These are phyloP conservation scores for Sedum album DNA, from an alignment of 164 flowering plant species.

Conservation along the genomic window DNA sequence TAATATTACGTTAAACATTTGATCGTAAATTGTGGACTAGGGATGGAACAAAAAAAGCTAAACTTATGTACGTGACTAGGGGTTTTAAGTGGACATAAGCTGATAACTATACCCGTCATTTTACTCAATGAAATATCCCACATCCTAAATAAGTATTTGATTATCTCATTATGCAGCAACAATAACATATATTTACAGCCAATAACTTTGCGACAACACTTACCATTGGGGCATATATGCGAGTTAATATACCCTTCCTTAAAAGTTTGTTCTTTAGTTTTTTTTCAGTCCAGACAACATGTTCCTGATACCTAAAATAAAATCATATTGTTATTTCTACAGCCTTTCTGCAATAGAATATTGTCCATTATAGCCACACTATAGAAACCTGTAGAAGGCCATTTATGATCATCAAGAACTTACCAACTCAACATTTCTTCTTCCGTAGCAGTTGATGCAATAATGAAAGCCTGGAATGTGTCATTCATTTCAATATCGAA, in stretches of 20 bases:
- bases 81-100: neutral
- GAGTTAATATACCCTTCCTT: conserved; percentile 85
- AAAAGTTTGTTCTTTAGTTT: conserved; percentile 53
- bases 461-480: conserved; percentile 77
- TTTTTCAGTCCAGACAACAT: conserved; percentile 81
- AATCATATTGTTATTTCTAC: neutral
- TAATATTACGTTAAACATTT: neutral
- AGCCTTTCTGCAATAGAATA: neutral
- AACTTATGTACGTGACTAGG: neutral
- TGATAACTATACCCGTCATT: neutral
- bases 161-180: neutral
- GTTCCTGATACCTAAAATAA: conserved; percentile 70
- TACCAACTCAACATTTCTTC: conserved; percentile 90
- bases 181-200: neutral
- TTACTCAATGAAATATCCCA: neutral
- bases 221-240: conserved; percentile 94
- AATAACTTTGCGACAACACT: conserved; percentile 13
- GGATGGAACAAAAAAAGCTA: neutral
- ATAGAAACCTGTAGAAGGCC: neutral
- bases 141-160: neutral
- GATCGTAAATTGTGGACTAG: neutral
- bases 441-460: conserved; percentile 86
- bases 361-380: neutral
- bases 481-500: neutral
- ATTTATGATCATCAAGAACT: neutral